These are phyloP conservation scores for Didymella glomerata DNA, from an alignment of 2,329 filamentous ascomycete genomes.

Conservation along the genomic window DNA sequence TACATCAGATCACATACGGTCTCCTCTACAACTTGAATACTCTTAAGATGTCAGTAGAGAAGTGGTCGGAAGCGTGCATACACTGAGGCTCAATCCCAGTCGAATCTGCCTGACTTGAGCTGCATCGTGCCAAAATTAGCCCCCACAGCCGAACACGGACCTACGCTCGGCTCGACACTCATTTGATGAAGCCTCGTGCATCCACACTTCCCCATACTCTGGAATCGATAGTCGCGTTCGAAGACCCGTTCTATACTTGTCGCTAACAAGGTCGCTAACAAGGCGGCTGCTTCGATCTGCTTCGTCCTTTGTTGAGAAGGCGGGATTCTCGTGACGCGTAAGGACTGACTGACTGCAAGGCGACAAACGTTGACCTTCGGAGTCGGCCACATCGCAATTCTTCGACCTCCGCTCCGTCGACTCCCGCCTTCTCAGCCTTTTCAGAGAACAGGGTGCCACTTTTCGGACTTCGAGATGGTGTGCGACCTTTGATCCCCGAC, in stretches of 20 bases:
- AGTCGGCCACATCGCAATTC: constrained; percentile 12
- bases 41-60: background rate
- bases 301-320: background rate
- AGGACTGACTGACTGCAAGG: background rate
- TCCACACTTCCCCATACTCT: constrained; percentile 10
- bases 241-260: constrained; percentile 20
- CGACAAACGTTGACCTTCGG: constrained; percentile 6
- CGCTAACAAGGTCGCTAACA: constrained; percentile 2
- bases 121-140: constrained; percentile 20
- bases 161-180: constrained; percentile 7
- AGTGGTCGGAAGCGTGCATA: background rate
- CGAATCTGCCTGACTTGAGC: background rate
- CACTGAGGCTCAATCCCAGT: background rate
- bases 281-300: constrained; percentile 2
- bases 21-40: background rate
- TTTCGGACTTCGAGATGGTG: constrained; percentile 17
- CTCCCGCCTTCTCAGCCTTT: background rate
- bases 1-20: no score
- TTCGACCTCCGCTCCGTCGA: background rate
- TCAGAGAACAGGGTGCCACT: constrained; percentile 5
- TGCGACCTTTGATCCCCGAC: constrained; percentile 20
- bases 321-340: background rate
- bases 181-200: constrained; percentile 16
- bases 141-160: constrained; percentile 13
- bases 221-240: constrained; percentile 18